Percentiles rank a stretch among this genome's conserved stretches.
These are phyloP conservation scores for Oryza longistaminata DNA, from an alignment of 176 grass and related monocot species.

Conservation along the genomic window DNA sequence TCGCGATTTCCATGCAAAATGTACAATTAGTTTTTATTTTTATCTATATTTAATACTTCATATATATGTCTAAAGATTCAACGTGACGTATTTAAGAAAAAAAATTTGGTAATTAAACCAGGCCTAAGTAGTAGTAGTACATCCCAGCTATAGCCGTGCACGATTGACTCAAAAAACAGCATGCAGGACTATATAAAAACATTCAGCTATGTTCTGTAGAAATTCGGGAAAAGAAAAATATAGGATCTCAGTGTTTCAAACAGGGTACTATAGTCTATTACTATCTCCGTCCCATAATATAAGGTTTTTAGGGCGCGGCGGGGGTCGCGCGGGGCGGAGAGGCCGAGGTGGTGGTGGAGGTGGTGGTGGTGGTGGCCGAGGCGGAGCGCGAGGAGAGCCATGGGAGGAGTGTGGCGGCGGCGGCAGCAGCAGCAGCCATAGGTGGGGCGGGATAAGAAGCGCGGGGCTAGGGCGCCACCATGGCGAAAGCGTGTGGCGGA, in stretches of 20 bases:
- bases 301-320: background rate
- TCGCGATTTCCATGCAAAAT: too few relatives aligned
- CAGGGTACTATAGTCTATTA: background rate
- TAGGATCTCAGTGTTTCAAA: background rate
- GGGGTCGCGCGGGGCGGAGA: background rate
- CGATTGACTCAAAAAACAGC: background rate
- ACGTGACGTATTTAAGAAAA: too few relatives aligned
- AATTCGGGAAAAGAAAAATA: too few relatives aligned
- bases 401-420: background rate
- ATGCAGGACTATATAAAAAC: background rate
- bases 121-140: too few relatives aligned
- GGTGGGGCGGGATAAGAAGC: constrained; percentile 45
- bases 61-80: too few relatives aligned
- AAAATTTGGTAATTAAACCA: too few relatives aligned
- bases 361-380: constrained; percentile 20
- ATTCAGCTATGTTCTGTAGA: background rate
- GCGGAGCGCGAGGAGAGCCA: constrained; percentile 52
- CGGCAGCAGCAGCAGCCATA: constrained; percentile 61
- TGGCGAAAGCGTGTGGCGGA: constrained; percentile 66
- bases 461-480: constrained; percentile 58
- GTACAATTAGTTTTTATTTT: too few relatives aligned
- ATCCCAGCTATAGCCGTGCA: background rate
- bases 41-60: too few relatives aligned
- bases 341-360: too few relatives aligned
- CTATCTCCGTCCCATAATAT: too few relatives aligned